Percentiles rank a stretch among this genome's conserved stretches.
phyloP scores from a whole-genome alignment of 1,139 yeast genomes.

The Saccharomyces uvarum region DNA sequence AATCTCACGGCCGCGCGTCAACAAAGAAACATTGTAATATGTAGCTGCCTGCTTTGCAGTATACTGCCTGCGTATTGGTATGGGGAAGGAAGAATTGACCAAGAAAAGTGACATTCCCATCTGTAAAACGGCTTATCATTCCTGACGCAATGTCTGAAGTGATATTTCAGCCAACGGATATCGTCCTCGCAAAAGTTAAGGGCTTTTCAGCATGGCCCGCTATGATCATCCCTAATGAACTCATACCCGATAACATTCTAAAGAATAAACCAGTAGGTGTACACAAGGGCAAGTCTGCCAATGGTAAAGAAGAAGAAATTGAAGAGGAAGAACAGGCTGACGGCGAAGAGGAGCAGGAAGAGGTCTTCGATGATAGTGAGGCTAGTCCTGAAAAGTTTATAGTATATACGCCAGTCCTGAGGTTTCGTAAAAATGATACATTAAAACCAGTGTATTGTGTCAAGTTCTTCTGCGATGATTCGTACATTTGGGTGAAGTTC shows the following conservation, averaged over 20 bases:
- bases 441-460: slow-evolving; percentile 25
- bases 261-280: slow-evolving; percentile 37
- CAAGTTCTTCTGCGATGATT: slow-evolving; percentile 30
- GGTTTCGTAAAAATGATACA: slow-evolving; percentile 20
- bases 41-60: background rate
- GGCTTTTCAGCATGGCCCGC: slow-evolving; percentile 84
- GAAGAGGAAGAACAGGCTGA: slow-evolving; percentile 23
- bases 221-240: slow-evolving; percentile 53
- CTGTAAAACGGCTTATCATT: background rate
- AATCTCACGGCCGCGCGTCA: background rate
- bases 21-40: background rate
- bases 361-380: slow-evolving; percentile 24
- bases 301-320: slow-evolving; percentile 10
- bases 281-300: background rate
- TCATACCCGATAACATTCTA: slow-evolving; percentile 48
- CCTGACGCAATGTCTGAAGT: background rate
- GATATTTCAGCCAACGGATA: slow-evolving; percentile 30
- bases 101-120: background rate
- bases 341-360: slow-evolving; percentile 19
- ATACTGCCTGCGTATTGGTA: background rate
- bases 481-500: slow-evolving; percentile 30
- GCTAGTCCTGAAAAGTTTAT: slow-evolving; percentile 20
- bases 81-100: background rate
- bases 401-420: slow-evolving; percentile 21
- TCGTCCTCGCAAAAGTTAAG: slow-evolving; percentile 66